Evolutionary conservation across 1,139 yeast species (phyloP), one percentile per base, ranked within the genome.

Genomic region (Saccharomyces hybrid): DNA sequence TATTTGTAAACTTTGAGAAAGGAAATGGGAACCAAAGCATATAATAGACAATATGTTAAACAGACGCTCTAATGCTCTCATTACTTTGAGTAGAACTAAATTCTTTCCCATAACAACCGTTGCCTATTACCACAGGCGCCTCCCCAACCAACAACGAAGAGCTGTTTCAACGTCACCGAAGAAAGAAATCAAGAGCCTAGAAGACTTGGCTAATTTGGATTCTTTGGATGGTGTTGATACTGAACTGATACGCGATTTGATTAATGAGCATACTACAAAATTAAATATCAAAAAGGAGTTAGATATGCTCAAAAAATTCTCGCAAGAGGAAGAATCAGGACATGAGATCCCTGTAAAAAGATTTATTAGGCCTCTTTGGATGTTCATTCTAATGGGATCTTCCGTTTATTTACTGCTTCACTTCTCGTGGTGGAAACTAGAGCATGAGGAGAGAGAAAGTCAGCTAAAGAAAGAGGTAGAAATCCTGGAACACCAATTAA

Each of bases 401-500:
- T 56, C 65, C 11, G 64, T 64, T 2, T 71, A 70, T 51, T 53
- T 71, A 42, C 51, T 61, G 1, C 60, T 61, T 34, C 73, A 71
- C 46, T 63, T 59, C 46, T 32, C 61, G 1, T 71, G 74, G 74
- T 68, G 73, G 72, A 60, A 61, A 41, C 52, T 68, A 32, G 73
- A 69, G 55, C 65, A 64, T 49, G 63, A 65, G 1, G 67, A 64
- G 50, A 64, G 63, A 16, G 73, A 71, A 48, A 47, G 51, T 6
- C 66, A 63, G 32, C 52, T 60, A 27, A 46, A 56, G 32, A 26
- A 53, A 13, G 53, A 59, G 41, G 64, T 62, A 8, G 47, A 53
- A 23, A 52, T 14, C 2, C 48, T 65, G 38, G 67, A 66, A 47
- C 31, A 46, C 3, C 57, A 64, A 48, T 50, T 66, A 20, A 50